A percentile compares a stretch with the other conserved stretches of the same genome.
Conservation (phyloP, 768 basidiomycete genomes). For the Rhizopogon rudus region DNA sequence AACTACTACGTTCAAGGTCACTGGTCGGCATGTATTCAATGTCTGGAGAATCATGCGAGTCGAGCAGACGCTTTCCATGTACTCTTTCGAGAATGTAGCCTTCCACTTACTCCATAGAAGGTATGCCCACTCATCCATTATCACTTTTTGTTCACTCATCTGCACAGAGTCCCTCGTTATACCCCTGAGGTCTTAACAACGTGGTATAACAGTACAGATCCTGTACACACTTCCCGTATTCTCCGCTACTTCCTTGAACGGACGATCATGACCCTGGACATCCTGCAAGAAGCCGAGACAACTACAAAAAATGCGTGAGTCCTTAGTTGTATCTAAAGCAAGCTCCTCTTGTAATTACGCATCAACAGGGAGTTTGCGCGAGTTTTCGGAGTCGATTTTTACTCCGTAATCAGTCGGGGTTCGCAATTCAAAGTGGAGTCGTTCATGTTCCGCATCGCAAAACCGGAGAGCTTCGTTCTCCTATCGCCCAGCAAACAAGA, state of each 20-base stretch:
- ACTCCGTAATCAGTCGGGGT: slow-evolving; percentile 89
- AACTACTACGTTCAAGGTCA: slow-evolving; percentile 77
- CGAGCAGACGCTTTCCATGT: slow-evolving; percentile 71
- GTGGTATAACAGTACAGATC: slow-evolving; percentile 61
- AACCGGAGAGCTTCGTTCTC: slow-evolving; percentile 90
- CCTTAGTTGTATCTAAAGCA: neutral
- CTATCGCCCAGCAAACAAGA: slow-evolving; percentile 86
- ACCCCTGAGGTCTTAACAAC: slow-evolving; percentile 51
- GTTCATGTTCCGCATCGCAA: slow-evolving; percentile 96
- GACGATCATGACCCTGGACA: slow-evolving; percentile 65
- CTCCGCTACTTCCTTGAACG: slow-evolving; percentile 62
- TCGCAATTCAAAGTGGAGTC: slow-evolving; percentile 99
- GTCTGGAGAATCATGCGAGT: slow-evolving; percentile 89
- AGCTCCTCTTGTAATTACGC: neutral
- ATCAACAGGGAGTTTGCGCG: slow-evolving; percentile 85
- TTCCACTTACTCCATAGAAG: slow-evolving; percentile 76
- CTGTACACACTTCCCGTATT: slow-evolving; percentile 49
- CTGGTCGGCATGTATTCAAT: slow-evolving; percentile 89
- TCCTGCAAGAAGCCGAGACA: slow-evolving; percentile 77
- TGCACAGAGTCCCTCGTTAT: slow-evolving; percentile 71
- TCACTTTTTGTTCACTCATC: neutral
- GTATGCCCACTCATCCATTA: slow-evolving; percentile 33
- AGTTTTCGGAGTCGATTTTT: slow-evolving; percentile 96
- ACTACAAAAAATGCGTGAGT: slow-evolving; percentile 85
- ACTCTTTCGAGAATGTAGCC: slow-evolving; percentile 87